Evolutionary conservation across 1,139 yeast genomes (phyloP).

Genomic region (Kurtzmaniella quercitrusa): DNA sequence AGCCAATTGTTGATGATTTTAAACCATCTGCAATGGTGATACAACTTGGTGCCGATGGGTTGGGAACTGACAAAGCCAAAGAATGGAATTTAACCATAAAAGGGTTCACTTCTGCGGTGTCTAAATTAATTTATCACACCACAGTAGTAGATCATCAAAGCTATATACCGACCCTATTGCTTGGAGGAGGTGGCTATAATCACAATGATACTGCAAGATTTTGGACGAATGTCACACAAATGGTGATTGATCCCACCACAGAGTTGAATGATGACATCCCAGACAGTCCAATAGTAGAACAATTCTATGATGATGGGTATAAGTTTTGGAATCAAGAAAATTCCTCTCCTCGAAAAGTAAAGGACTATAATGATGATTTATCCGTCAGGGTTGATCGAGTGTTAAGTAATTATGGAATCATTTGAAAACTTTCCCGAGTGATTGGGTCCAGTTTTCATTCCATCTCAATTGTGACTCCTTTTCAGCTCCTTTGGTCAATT

Average conservation of each 20-base stretch:
- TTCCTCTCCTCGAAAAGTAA: slow-evolving; percentile 24
- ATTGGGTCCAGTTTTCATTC: slow-evolving; percentile 67
- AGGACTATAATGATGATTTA: slow-evolving; percentile 34
- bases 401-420: not conserved
- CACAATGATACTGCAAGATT: slow-evolving; percentile 60
- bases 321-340: slow-evolving; percentile 45
- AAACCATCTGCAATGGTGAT: slow-evolving; percentile 54
- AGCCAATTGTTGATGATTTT: slow-evolving; percentile 36
- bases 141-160: slow-evolving; percentile 8
- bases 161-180: slow-evolving; percentile 36
- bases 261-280: slow-evolving; percentile 30
- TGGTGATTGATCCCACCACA: slow-evolving; percentile 14
- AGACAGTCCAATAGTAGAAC: slow-evolving; percentile 45
- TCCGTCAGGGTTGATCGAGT: not conserved
- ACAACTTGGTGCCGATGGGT: slow-evolving; percentile 74
- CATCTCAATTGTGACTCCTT: slow-evolving; percentile 65
- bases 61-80: slow-evolving; percentile 47
- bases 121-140: slow-evolving; percentile 18
- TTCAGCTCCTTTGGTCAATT: slow-evolving; percentile 64
- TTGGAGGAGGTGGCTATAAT: slow-evolving; percentile 82
- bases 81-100: slow-evolving; percentile 67
- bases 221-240: slow-evolving; percentile 56
- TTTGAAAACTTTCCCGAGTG: slow-evolving; percentile 13
- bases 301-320: slow-evolving; percentile 43
- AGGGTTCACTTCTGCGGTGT: slow-evolving; percentile 42